A percentile compares a stretch with the other conserved stretches of the same genome.
Evolutionary conservation across 371 early-diverging fungal genomes (phyloP).

Genomic region (Massospora cicadina): DNA sequence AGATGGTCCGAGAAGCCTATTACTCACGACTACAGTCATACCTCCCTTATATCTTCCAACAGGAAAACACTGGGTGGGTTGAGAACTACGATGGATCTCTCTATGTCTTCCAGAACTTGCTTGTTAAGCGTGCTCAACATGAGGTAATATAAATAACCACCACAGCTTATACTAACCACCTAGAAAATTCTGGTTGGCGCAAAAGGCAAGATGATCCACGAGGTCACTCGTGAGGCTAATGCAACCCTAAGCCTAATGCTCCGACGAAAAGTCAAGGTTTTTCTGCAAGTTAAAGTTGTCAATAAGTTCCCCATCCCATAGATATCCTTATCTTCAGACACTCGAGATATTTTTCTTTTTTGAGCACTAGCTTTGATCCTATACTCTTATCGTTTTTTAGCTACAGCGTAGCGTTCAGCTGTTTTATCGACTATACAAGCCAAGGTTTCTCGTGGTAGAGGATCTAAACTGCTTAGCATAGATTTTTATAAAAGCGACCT

Average conservation of each 20-base stretch:
- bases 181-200: slow-evolving; percentile 9
- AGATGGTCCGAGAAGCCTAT: background rate
- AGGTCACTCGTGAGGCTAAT: background rate
- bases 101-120: background rate
- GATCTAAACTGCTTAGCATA: too few relatives aligned
- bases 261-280: slow-evolving; percentile 7
- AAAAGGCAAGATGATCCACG: slow-evolving; percentile 3
- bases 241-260: background rate
- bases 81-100: background rate
- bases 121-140: background rate
- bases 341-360: too few relatives aligned
- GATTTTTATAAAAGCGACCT: too few relatives aligned
- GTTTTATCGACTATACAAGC: too few relatives aligned
- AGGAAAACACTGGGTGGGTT: background rate
- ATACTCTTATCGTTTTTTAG: too few relatives aligned
- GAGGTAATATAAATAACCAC: background rate
- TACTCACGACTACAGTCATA: background rate
- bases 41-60: slow-evolving; percentile 1
- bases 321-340: too few relatives aligned
- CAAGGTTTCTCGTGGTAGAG: too few relatives aligned
- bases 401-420: too few relatives aligned
- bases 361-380: too few relatives aligned
- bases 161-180: background rate
- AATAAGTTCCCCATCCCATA: background rate
- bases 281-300: slow-evolving; percentile 2